Percentiles rank a stretch among this genome's conserved stretches.
Evolutionary conservation across 2,329 filamentous ascomycete species (phyloP).

Genomic region (Rutstroemia sydowiana): DNA sequence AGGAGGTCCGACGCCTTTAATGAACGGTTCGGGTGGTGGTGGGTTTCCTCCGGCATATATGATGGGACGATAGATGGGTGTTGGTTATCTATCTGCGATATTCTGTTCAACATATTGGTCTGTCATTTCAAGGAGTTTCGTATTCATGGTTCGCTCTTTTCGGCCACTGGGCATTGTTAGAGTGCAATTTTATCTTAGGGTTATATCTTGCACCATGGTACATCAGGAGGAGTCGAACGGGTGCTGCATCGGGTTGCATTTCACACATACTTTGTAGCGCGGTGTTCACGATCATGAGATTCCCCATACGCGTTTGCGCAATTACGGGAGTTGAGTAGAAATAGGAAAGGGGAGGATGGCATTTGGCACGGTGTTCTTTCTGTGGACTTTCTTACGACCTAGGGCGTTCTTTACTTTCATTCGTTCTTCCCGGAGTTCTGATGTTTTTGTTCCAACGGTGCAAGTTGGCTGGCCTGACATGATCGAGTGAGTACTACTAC

Average conservation of each 20-base stretch:
- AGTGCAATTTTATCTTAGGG: conserved; percentile 12
- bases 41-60: conserved; percentile 31
- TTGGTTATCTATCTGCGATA: neutral
- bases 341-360: conserved; percentile 22
- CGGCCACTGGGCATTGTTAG: neutral
- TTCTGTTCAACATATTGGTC: conserved; percentile 1
- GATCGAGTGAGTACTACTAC: conserved; percentile 23
- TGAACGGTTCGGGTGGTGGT: conserved; percentile 23
- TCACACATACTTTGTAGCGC: conserved; percentile 26
- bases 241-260: conserved; percentile 26
- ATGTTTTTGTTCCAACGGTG: conserved; percentile 20
- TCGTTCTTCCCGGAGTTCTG: conserved; percentile 23
- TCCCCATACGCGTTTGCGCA: conserved; percentile 29
- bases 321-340: conserved; percentile 27
- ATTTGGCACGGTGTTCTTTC: conserved; percentile 25
- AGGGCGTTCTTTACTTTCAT: conserved; percentile 13
- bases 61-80: conserved; percentile 27
- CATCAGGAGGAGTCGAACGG: conserved; percentile 22
- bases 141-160: conserved; percentile 9
- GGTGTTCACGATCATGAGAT: conserved; percentile 30
- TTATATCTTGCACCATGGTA: conserved; percentile 20
- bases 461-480: conserved; percentile 27
- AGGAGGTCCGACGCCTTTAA: conserved; percentile 24
- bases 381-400: conserved; percentile 11
- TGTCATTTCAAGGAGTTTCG: conserved; percentile 14